These are phyloP conservation scores for Dactylis glomerata DNA, from an alignment of 176 grass and related monocot species.

Conservation along the genomic window DNA sequence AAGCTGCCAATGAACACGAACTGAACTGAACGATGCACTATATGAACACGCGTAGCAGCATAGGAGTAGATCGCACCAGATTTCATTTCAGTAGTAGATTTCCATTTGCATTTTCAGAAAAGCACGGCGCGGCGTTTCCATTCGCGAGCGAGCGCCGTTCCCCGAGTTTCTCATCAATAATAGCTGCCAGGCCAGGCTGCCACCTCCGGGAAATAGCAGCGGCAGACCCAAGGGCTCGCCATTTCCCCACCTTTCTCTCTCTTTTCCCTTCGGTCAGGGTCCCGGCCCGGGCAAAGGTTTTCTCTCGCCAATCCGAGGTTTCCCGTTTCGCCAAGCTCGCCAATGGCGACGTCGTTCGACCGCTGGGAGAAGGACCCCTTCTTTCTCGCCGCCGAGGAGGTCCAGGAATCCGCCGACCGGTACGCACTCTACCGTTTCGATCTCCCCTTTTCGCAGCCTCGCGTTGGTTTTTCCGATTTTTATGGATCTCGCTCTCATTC, in stretches of 20 bases:
- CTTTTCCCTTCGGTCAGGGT: too few relatives aligned
- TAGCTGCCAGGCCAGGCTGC: constrained; percentile 1
- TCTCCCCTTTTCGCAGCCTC: too few relatives aligned
- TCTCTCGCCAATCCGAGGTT: not conserved
- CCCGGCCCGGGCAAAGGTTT: not conserved
- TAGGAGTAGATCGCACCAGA: too few relatives aligned
- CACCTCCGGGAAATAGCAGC: constrained; percentile 21
- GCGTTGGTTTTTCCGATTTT: too few relatives aligned
- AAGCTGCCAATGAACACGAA: too few relatives aligned
- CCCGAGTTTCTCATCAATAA: not conserved
- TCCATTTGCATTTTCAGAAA: too few relatives aligned
- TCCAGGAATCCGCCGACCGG: constrained; percentile 81
- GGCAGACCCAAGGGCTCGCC: constrained; percentile 1
- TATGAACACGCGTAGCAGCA: too few relatives aligned
- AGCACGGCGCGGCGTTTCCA: not conserved
- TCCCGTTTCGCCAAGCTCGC: constrained; percentile 1
- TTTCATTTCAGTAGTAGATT: too few relatives aligned
- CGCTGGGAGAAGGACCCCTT: constrained; percentile 96
- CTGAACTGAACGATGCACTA: too few relatives aligned
- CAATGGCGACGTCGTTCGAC: constrained; percentile 83
- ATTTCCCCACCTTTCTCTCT: not conserved
- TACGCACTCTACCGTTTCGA: constrained; percentile 3
- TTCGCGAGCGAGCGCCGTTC: not conserved
- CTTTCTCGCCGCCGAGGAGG: constrained; percentile 87
- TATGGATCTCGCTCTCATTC: not conserved